phyloP scores from a whole-genome alignment of 495 filamentous ascomycete genomes.

The Saxophila tyrrhenica region DNA sequence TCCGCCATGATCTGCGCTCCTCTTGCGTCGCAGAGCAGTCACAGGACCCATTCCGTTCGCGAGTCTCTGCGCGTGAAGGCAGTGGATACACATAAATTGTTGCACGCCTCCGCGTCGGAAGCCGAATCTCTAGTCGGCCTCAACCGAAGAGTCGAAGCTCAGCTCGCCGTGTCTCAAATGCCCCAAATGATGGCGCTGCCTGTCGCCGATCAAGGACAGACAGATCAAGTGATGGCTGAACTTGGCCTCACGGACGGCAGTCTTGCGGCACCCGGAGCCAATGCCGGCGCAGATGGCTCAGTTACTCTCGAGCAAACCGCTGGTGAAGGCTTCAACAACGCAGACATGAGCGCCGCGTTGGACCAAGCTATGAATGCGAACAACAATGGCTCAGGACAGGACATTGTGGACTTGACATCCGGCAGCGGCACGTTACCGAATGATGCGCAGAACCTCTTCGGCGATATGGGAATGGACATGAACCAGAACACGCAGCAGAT shows the following conservation, averaged over 20 bases:
- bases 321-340: constrained; percentile 1
- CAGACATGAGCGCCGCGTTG: constrained; percentile 1
- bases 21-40: constrained; percentile 24
- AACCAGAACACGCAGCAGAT: neutral
- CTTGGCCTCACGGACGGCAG: constrained; percentile 18
- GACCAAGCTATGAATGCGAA: constrained; percentile 5
- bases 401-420: constrained; percentile 8
- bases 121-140: constrained; percentile 69
- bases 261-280: constrained; percentile 14
- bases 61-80: constrained; percentile 57
- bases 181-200: constrained; percentile 5
- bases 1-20: constrained; percentile 64
- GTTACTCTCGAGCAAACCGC: neutral
- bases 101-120: constrained; percentile 46
- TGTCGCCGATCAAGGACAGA: neutral
- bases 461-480: constrained; percentile 13
- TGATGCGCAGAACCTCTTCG: constrained; percentile 3
- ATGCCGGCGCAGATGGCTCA: constrained; percentile 7
- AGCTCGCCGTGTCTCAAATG: constrained; percentile 20
- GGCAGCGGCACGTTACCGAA: neutral
- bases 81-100: constrained; percentile 47
- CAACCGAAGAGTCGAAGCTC: constrained; percentile 60
- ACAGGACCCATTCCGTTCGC: constrained; percentile 39
- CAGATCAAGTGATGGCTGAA: constrained; percentile 23
- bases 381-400: neutral